Conservation (phyloP, 1,139 yeast genomes). For the Blastobotrys illinoisensis region DNA sequence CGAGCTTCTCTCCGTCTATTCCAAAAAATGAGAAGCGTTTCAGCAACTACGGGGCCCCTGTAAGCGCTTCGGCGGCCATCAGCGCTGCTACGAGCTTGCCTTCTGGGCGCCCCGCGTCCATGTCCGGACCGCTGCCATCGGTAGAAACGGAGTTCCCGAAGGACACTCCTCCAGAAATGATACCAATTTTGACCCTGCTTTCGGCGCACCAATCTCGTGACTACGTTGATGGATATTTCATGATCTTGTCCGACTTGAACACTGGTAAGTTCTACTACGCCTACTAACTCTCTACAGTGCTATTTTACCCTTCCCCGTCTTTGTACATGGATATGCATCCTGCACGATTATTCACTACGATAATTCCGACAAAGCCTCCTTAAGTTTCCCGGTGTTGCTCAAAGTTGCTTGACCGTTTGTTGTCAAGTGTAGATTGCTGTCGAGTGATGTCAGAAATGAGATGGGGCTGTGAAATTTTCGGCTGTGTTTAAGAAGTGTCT, state of each 20-base stretch:
- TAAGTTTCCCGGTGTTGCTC: not conserved
- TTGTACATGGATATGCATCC: not conserved
- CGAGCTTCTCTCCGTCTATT: slow-evolving; percentile 15
- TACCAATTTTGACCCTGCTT: slow-evolving; percentile 49
- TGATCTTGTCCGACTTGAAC: slow-evolving; percentile 38
- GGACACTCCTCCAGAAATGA: slow-evolving; percentile 44
- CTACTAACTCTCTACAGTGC: not conserved
- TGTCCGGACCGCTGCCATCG: slow-evolving; percentile 3
- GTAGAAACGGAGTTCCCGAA: slow-evolving; percentile 26
- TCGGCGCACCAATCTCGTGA: slow-evolving; percentile 47
- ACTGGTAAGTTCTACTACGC: slow-evolving; percentile 19
- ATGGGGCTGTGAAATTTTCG: not conserved
- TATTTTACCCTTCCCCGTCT: not conserved
- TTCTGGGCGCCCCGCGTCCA: slow-evolving; percentile 7
- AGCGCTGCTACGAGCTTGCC: slow-evolving; percentile 6
- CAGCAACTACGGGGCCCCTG: not conserved
- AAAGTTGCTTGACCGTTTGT: not conserved
- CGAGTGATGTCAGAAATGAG: not conserved
- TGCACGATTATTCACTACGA: not conserved
- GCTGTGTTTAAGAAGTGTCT: not conserved
- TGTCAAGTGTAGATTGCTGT: not conserved
- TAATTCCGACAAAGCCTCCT: not conserved
- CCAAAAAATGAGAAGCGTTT: not conserved
- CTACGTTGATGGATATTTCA: slow-evolving; percentile 45
- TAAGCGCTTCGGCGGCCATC: slow-evolving; percentile 1